Percentiles rank a stretch among this genome's conserved stretches.
Evolutionary conservation across 2,329 filamentous ascomycete species (phyloP).

Genomic region (Onygena corvina): DNA sequence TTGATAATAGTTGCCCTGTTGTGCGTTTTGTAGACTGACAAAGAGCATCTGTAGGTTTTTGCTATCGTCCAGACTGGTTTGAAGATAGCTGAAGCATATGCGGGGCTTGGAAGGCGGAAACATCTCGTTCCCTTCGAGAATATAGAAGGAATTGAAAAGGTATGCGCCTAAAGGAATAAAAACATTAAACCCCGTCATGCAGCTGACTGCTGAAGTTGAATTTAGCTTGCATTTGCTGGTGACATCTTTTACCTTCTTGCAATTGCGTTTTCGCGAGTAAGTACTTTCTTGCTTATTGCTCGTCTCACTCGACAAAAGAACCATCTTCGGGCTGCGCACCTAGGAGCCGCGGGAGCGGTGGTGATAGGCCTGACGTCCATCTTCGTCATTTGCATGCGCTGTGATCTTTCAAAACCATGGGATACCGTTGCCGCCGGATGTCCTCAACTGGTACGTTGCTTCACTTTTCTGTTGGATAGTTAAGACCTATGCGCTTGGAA

Average conservation of each 20-base stretch:
- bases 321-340: conserved; percentile 10
- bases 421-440: conserved; percentile 11
- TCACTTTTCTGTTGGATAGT: background rate
- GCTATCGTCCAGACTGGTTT: conserved; percentile 14
- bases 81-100: conserved; percentile 14
- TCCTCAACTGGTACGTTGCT: conserved; percentile 12
- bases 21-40: background rate
- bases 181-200: background rate
- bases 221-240: conserved; percentile 13
- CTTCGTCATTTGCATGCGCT: conserved; percentile 14
- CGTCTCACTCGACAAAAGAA: conserved; percentile 15
- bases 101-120: conserved; percentile 13
- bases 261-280: conserved; percentile 13
- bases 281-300: conserved; percentile 13
- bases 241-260: conserved; percentile 15
- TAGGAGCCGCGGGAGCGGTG: conserved; percentile 8
- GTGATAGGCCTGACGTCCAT: conserved; percentile 10
- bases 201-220: background rate
- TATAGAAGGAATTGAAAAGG: conserved; percentile 11
- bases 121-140: conserved; percentile 2
- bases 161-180: background rate
- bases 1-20: background rate
- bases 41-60: conserved; percentile 8
- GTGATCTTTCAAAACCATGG: conserved; percentile 13
- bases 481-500: background rate